Percentiles rank a stretch among this genome's conserved stretches.
Conservation (phyloP, 1,284 basidiomycete species). For the Ganoderma multipileum region DNA sequence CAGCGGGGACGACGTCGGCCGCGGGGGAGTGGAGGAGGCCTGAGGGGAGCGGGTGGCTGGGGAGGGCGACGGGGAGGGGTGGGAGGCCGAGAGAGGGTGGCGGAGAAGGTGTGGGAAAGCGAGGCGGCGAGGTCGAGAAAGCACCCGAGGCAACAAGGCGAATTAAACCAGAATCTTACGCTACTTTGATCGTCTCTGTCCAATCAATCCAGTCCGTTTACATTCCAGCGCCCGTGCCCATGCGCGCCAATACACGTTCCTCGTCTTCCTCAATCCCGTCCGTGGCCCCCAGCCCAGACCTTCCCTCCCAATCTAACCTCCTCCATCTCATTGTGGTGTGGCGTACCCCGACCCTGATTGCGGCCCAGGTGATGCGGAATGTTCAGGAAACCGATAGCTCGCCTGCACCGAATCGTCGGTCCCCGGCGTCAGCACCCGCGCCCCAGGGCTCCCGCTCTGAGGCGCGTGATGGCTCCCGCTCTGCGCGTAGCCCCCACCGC, state of each 20-base stretch:
- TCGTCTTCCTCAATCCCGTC: neutral
- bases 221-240: conserved; percentile 5
- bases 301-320: neutral
- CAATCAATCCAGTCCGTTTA: conserved; percentile 23
- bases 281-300: neutral
- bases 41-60: neutral
- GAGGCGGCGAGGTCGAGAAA: conserved; percentile 12
- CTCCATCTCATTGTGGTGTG: conserved; percentile 36
- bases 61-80: neutral
- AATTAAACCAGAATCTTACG: conserved; percentile 26
- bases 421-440: conserved; percentile 37
- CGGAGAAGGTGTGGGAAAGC: conserved; percentile 6
- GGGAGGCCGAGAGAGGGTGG: conserved; percentile 3
- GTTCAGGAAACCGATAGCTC: conserved; percentile 39
- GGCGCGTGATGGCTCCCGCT: conserved; percentile 31
- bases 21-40: neutral
- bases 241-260: neutral
- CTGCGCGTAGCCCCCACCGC: conserved; percentile 31
- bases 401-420: conserved; percentile 33
- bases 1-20: neutral
- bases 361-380: conserved; percentile 39
- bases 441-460: conserved; percentile 32
- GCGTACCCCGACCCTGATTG: conserved; percentile 45
- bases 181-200: conserved; percentile 26
- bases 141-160: conserved; percentile 6